Evolutionary conservation across 129 eudicot species (phyloP).

Genomic region (Flaveria sonorensis): DNA sequence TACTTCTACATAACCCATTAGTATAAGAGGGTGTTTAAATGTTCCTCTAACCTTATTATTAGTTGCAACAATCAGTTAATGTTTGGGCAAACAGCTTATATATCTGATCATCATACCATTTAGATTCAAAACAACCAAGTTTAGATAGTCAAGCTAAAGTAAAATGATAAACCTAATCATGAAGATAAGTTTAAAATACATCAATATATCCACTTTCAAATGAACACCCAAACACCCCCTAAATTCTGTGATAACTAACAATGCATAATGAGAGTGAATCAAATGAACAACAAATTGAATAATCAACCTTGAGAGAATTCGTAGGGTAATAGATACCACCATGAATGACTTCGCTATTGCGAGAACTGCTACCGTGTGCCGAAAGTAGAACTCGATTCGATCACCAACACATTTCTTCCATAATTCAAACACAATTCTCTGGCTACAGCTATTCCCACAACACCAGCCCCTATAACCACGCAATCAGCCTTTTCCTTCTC

Average conservation of each 20-base stretch:
- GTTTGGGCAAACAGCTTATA: too few species aligned
- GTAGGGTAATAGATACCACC: slow-evolving; percentile 88
- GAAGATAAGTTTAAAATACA: neutral
- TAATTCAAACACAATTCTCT: slow-evolving; percentile 50
- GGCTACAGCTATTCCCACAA: slow-evolving; percentile 84
- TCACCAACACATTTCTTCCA: slow-evolving; percentile 72
- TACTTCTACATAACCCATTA: too few species aligned
- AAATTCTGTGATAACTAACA: too few species aligned
- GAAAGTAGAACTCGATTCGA: slow-evolving; percentile 71
- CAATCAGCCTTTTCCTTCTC: slow-evolving; percentile 65
- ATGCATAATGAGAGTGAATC: too few species aligned
- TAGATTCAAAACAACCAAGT: neutral
- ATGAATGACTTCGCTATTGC: slow-evolving; percentile 90
- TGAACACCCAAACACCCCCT: too few species aligned
- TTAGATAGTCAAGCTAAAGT: neutral
- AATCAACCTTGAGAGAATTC: slow-evolving; percentile 69
- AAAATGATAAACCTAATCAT: neutral
- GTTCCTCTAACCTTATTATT: too few species aligned
- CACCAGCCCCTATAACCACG: slow-evolving; percentile 93
- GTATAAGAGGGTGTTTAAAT: too few species aligned
- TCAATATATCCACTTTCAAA: too few species aligned
- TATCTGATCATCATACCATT: too few species aligned
- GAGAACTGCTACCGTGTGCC: slow-evolving; percentile 81
- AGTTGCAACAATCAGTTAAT: too few species aligned
- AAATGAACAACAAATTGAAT: neutral